Conservation (phyloP, 371 early-diverging fungal genomes). For the Mucor lusitanicus region DNA sequence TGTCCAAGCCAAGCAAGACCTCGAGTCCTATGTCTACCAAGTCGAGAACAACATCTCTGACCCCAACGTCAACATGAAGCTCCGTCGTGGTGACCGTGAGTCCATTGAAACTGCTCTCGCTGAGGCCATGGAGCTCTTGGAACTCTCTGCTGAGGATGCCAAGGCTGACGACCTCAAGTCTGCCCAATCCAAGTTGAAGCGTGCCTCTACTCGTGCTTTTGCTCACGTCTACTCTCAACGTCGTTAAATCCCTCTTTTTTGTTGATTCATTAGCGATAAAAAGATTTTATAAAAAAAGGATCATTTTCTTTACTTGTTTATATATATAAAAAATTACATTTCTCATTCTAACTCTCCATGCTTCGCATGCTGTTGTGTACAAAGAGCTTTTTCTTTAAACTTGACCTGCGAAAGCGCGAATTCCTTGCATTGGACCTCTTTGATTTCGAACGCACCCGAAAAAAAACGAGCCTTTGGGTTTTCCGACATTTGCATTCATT, state of each 20-base stretch:
- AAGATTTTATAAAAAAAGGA: neutral
- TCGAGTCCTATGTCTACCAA: slow-evolving; percentile 89
- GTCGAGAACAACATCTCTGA: slow-evolving; percentile 81
- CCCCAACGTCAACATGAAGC: slow-evolving; percentile 75
- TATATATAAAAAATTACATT: slow-evolving; percentile 2
- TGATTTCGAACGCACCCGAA: neutral
- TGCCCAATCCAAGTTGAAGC: slow-evolving; percentile 81
- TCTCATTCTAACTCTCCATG: neutral
- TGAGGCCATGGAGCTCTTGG: slow-evolving; percentile 86
- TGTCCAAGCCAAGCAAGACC: slow-evolving; percentile 83
- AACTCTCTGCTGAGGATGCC: slow-evolving; percentile 74
- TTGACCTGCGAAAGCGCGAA: neutral
- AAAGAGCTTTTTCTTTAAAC: neutral
- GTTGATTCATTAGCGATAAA: neutral
- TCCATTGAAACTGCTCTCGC: slow-evolving; percentile 84
- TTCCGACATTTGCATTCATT: neutral
- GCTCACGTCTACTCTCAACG: slow-evolving; percentile 62
- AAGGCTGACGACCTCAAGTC: slow-evolving; percentile 85
- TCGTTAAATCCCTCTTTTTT: slow-evolving; percentile 31
- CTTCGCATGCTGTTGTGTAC: too few relatives aligned
- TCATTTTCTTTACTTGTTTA: slow-evolving; percentile 8
- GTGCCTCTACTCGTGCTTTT: slow-evolving; percentile 77
- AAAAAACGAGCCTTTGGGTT: neutral
- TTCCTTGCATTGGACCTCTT: neutral
- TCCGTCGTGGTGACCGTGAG: slow-evolving; percentile 83